These are phyloP conservation scores for Tolypocladium ovalisporum DNA, from an alignment of 2,329 filamentous ascomycete species.

Conservation along the genomic window DNA sequence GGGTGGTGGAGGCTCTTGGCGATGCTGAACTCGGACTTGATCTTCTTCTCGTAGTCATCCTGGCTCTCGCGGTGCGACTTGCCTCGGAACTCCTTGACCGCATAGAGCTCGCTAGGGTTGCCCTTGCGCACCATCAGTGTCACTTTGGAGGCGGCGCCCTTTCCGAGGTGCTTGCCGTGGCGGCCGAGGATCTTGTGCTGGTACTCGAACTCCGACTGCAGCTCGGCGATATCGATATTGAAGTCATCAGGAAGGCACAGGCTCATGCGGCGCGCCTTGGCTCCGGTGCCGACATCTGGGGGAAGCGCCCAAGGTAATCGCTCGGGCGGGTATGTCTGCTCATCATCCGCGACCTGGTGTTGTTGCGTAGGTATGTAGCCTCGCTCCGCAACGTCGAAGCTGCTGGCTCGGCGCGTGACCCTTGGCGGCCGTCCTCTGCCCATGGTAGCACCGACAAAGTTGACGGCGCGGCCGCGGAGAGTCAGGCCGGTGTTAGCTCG, in stretches of 20 bases:
- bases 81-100: conserved; percentile 78
- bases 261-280: conserved; percentile 71
- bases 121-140: conserved; percentile 68
- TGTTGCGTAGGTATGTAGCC: conserved; percentile 11
- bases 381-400: conserved; percentile 31
- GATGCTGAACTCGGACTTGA: conserved; percentile 84
- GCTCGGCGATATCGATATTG: conserved; percentile 56
- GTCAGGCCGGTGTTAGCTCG: conserved; percentile 40
- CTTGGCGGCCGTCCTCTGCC: conserved; percentile 13
- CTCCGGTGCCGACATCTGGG: conserved; percentile 59
- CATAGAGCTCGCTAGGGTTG: conserved; percentile 54
- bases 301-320: conserved; percentile 47
- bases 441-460: conserved; percentile 28
- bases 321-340: conserved; percentile 24
- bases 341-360: conserved; percentile 9
- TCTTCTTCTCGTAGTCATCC: conserved; percentile 74
- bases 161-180: conserved; percentile 65
- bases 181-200: conserved; percentile 60
- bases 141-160: conserved; percentile 74
- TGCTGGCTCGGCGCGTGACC: conserved; percentile 30
- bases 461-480: conserved; percentile 35
- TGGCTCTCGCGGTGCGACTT: conserved; percentile 58
- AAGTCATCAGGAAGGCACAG: conserved; percentile 65
- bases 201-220: conserved; percentile 60
- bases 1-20: conserved; percentile 77